Conservation (phyloP, 495 filamentous ascomycete species). For the Xylaria flabelliformis region DNA sequence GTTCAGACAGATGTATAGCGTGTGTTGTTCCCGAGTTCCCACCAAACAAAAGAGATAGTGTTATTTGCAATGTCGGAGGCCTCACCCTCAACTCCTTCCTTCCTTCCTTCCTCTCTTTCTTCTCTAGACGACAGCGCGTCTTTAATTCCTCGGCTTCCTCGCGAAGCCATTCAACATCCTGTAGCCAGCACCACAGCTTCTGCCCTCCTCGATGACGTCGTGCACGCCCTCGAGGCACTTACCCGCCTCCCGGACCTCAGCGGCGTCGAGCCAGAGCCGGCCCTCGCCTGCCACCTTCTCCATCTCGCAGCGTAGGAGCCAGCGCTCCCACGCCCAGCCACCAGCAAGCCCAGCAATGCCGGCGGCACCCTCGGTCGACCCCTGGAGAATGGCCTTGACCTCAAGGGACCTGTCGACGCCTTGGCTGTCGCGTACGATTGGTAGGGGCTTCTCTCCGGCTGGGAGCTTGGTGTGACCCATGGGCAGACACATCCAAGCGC, state of each 20-base stretch:
- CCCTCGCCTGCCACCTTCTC: conserved; percentile 77
- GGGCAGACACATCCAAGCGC: conserved; percentile 89
- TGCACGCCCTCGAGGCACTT: conserved; percentile 76
- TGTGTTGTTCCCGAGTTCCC: not conserved
- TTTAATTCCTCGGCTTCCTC: conserved; percentile 68
- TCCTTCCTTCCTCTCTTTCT: not conserved
- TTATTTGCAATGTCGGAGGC: not conserved
- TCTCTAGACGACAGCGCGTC: conserved; percentile 8
- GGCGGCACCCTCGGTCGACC: conserved; percentile 75
- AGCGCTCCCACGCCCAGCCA: conserved; percentile 94
- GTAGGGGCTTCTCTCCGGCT: conserved; percentile 44
- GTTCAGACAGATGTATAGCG: not conserved
- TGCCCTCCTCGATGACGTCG: conserved; percentile 82
- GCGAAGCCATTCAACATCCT: conserved; percentile 87
- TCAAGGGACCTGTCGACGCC: conserved; percentile 57
- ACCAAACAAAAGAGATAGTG: conserved; percentile 17
- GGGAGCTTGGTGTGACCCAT: conserved; percentile 69
- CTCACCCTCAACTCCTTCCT: conserved; percentile 1
- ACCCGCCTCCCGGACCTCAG: conserved; percentile 54
- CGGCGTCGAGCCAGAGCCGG: conserved; percentile 57
- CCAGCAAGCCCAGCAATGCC: conserved; percentile 82
- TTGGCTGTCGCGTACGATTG: conserved; percentile 41
- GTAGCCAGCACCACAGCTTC: conserved; percentile 80
- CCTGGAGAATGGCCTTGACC: conserved; percentile 70
- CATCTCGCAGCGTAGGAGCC: conserved; percentile 84